These are phyloP conservation scores for Cryptococcus wingfieldii DNA, from an alignment of 1,284 basidiomycete species.

Conservation along the genomic window DNA sequence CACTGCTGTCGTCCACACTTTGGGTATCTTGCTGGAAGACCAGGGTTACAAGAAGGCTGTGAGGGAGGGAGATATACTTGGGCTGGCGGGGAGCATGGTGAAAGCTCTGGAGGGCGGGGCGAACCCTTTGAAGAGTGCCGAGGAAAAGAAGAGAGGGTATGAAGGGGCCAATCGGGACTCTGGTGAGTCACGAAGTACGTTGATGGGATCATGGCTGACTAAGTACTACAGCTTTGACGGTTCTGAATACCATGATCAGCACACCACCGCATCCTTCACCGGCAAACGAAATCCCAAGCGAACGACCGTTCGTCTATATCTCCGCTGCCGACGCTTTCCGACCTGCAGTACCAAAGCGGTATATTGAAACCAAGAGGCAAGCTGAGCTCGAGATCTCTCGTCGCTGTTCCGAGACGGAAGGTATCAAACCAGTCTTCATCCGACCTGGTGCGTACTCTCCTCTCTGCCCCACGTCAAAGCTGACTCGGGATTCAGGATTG, in stretches of 20 bases:
- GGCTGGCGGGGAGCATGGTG: constrained; percentile 53
- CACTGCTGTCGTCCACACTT: constrained; percentile 83
- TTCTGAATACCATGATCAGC: constrained; percentile 66
- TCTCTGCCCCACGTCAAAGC: neutral
- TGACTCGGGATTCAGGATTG: constrained; percentile 58
- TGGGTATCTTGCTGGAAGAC: constrained; percentile 87
- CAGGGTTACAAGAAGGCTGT: constrained; percentile 68
- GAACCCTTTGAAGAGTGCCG: constrained; percentile 61
- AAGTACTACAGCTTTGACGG: constrained; percentile 58
- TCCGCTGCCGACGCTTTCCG: constrained; percentile 92
- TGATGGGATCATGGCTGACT: neutral
- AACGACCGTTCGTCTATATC: constrained; percentile 70
- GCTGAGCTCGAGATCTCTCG: constrained; percentile 66
- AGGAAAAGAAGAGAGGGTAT: constrained; percentile 55
- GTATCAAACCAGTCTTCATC: constrained; percentile 65
- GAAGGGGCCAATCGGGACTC: constrained; percentile 82
- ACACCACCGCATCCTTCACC: constrained; percentile 16
- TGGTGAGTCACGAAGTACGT: constrained; percentile 56
- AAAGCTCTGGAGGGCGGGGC: constrained; percentile 37
- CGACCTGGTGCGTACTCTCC: constrained; percentile 67
- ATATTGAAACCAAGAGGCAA: constrained; percentile 85
- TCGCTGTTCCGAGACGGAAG: constrained; percentile 16
- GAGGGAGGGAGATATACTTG: constrained; percentile 51
- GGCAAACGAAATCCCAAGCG: constrained; percentile 10
- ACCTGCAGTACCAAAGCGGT: constrained; percentile 75